Conservation (phyloP, 106 monocot species). For the Gastrodia elata region DNA sequence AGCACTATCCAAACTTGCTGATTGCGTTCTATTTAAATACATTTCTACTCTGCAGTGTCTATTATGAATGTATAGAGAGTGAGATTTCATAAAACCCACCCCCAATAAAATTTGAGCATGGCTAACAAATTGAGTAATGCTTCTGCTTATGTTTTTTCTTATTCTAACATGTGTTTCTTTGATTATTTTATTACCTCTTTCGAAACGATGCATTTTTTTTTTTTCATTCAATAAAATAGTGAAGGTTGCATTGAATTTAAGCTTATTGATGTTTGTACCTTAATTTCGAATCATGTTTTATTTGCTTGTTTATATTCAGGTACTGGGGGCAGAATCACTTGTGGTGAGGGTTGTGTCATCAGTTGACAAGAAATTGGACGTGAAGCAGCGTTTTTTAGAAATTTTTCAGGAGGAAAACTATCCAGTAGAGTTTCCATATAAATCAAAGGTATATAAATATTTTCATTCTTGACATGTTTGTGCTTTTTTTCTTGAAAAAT, state of each 20-base stretch:
- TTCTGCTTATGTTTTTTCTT: background rate
- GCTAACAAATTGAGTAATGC: background rate
- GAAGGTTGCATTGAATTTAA: background rate
- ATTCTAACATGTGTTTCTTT: background rate
- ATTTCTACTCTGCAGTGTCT: too few relatives aligned
- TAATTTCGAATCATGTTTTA: background rate
- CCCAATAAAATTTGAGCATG: background rate
- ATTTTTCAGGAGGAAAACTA: conserved; percentile 99
- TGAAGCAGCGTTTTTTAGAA: conserved; percentile 87
- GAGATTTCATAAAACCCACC: background rate
- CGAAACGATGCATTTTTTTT: background rate
- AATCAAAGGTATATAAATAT: conserved; percentile 72
- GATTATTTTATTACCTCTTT: background rate
- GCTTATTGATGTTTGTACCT: background rate
- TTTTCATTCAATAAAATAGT: background rate
- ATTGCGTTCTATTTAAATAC: too few relatives aligned
- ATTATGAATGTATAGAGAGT: background rate
- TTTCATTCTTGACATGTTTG: background rate
- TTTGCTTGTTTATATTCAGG: conserved; percentile 24
- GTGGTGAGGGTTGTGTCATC: conserved; percentile 98
- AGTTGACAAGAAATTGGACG: conserved; percentile 97
- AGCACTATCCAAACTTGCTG: too few relatives aligned
- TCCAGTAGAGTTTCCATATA: conserved; percentile 89
- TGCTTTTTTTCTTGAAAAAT: background rate
- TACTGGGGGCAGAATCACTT: conserved; percentile 85